These are phyloP conservation scores for Fusarium cicatricum DNA, from an alignment of 2,329 filamentous ascomycete genomes.

Conservation along the genomic window DNA sequence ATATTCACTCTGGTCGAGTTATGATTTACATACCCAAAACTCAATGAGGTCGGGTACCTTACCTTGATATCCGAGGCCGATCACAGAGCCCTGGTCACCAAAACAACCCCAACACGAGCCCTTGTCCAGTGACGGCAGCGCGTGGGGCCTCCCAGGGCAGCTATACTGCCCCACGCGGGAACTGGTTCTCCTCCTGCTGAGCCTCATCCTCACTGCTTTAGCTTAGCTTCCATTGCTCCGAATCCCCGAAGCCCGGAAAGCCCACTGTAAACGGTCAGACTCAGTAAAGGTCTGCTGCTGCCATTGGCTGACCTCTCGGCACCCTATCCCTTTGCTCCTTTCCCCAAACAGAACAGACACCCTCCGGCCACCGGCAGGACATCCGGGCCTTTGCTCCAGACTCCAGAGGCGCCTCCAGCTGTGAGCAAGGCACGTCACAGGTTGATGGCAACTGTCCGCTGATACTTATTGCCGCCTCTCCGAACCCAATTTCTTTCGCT, in stretches of 20 bases:
- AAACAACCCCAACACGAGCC: too few relatives aligned
- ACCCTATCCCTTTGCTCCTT: conserved; percentile 7
- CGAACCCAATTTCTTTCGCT: conserved; percentile 8
- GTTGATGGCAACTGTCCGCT: conserved; percentile 10
- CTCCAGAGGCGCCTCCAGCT: conserved; percentile 8
- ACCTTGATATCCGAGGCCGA: too few relatives aligned
- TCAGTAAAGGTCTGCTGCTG: background rate
- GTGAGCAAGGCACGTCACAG: background rate
- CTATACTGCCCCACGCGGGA: background rate
- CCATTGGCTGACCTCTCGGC: conserved; percentile 18
- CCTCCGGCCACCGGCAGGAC: background rate
- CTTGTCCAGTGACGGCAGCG: too few relatives aligned
- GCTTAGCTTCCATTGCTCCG: too few relatives aligned
- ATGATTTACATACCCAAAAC: too few relatives aligned
- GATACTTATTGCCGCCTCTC: conserved; percentile 35
- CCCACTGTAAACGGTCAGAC: background rate
- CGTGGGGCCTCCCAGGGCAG: background rate
- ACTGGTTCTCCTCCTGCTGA: too few relatives aligned
- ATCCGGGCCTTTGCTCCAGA: background rate
- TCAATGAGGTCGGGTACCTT: too few relatives aligned
- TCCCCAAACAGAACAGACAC: conserved; percentile 8
- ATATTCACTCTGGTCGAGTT: too few relatives aligned
- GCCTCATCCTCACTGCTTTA: too few relatives aligned
- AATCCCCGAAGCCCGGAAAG: background rate
- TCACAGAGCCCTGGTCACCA: too few relatives aligned